Conservation (phyloP, 805 yeast genomes). For the Vanderwaltozyma polyspora region DNA sequence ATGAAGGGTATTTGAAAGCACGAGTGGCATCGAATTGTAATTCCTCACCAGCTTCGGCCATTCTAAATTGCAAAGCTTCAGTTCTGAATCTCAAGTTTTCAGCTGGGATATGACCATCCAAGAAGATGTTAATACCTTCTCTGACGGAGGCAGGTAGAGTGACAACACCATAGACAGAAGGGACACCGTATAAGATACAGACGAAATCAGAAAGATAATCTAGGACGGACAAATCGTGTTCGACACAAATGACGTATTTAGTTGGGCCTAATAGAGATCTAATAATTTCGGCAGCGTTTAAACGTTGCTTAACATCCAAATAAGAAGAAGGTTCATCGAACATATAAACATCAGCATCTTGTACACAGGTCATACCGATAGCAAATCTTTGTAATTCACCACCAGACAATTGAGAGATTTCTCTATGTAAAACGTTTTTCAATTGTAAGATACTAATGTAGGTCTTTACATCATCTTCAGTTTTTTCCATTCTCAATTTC, state of each 20-base stretch:
- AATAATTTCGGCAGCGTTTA: conserved; percentile 91
- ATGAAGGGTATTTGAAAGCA: conserved; percentile 63
- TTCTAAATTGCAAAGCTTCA: conserved; percentile 87
- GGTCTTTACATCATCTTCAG: conserved; percentile 47
- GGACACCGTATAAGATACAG: conserved; percentile 94
- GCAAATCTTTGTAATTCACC: conserved; percentile 99
- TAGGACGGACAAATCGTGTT: conserved; percentile 95
- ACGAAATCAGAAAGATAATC: conserved; percentile 95
- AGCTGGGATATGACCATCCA: conserved; percentile 95
- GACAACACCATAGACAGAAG: conserved; percentile 98
- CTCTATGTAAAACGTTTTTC: conserved; percentile 69
- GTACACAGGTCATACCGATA: conserved; percentile 93
- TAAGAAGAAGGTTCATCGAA: conserved; percentile 99
- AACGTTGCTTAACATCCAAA: conserved; percentile 96
- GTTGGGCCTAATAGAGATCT: conserved; percentile 72
- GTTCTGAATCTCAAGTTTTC: conserved; percentile 96
- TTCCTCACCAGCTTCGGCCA: conserved; percentile 67
- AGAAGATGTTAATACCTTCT: conserved; percentile 97
- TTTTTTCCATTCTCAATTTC: conserved; percentile 64
- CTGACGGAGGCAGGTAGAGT: conserved; percentile 93
- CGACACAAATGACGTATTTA: conserved; percentile 87
- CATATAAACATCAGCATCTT: conserved; percentile 92
- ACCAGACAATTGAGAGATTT: conserved; percentile 83
- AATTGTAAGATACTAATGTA: conserved; percentile 66
- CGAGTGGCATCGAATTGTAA: conserved; percentile 67